Conservation (phyloP, 108 stramenopile genomes). For the Thalassiosira profunda region DNA sequence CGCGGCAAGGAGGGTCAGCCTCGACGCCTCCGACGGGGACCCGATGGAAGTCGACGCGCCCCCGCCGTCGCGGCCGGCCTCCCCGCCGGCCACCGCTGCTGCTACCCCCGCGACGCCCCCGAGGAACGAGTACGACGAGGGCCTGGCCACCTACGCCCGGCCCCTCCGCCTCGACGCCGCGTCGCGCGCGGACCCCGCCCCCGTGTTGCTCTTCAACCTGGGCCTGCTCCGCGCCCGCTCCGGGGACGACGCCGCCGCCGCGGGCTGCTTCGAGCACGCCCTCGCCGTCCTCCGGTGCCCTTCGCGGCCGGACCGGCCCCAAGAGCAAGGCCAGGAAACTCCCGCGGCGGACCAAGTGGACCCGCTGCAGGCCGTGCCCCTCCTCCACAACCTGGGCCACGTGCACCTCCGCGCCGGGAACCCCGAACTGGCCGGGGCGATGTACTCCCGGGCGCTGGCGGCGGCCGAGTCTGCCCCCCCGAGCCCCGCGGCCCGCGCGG, state of each 20-base stretch:
- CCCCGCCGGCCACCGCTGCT: background rate
- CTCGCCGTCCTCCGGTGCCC: slow-evolving; percentile 11
- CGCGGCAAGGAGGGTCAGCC: background rate
- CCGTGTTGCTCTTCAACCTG: slow-evolving; percentile 59
- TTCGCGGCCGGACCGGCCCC: too few species aligned
- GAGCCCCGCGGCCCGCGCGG: background rate
- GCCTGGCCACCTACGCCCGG: slow-evolving; percentile 49
- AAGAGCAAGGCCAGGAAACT: background rate
- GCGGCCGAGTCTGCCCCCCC: background rate
- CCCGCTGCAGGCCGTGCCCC: slow-evolving; percentile 18
- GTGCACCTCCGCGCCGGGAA: slow-evolving; percentile 18
- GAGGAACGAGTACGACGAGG: slow-evolving; percentile 59
- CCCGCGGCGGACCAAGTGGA: too few species aligned
- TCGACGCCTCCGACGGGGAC: too few species aligned
- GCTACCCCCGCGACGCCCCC: background rate
- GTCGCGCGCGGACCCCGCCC: background rate
- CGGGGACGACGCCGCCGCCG: slow-evolving; percentile 5
- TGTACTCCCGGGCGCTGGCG: slow-evolving; percentile 16
- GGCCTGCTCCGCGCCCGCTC: slow-evolving; percentile 37
- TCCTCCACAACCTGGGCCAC: slow-evolving; percentile 28
- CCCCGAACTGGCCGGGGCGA: slow-evolving; percentile 6
- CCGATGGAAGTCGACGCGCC: too few species aligned
- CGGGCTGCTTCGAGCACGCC: slow-evolving; percentile 6
- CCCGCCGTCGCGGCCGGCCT: background rate
- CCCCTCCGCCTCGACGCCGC: slow-evolving; percentile 48